Base-by-base conservation (phyloP, 2,329 filamentous ascomycete genomes). In the Trichocomaceae sp. region DNA sequence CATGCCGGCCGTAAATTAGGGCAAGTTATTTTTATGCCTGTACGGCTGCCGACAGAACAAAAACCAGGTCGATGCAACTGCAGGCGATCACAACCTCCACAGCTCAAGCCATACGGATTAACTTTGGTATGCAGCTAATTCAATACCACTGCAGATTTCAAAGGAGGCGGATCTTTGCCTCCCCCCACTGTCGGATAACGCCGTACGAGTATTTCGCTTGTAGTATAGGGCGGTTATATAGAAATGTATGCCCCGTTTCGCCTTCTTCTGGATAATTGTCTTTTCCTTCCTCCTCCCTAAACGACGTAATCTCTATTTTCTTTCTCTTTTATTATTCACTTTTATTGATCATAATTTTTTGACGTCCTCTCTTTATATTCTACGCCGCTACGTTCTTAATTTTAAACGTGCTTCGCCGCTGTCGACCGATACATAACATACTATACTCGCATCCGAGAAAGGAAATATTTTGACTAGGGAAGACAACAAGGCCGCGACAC, bases 391-490 rank as follows among this genome's bases (percentile, higher is more conserved):
- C 31, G 20, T 50, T 54, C 50, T 54, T 57, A 54, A 57, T 57
- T 47, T 52, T 50, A 50, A 52, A 55, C 60, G 66, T 68, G 64
- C 68, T 62, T 69, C 64, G 68, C 64, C 66, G 63, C 59, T 64
- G 64, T 63, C 58, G 17, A 59, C 47, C 48, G 22, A 51, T 39
- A 57, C 41, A 51, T 39, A 57, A 35, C 35, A 48, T 48, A 39
- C 35, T 47, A 57, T 55, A 52, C 55, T 60, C 23, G 26, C 26
- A 29, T 29, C 26, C 8, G 8, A 29, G 59, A 56, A 47, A 41
- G 12, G 45, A 47, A 53, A 33, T 45, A 46, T 37, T 20, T 4
- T 7, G 33, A 33, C 37, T 37, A 29, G 44, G 19, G 31, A 54
- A 20, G 22, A 5, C 19, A 42, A 42, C 44, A 51, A n/a, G n/a